Conservation (phyloP, 129 eudicot genomes). For the Flaveria trinervia region DNA sequence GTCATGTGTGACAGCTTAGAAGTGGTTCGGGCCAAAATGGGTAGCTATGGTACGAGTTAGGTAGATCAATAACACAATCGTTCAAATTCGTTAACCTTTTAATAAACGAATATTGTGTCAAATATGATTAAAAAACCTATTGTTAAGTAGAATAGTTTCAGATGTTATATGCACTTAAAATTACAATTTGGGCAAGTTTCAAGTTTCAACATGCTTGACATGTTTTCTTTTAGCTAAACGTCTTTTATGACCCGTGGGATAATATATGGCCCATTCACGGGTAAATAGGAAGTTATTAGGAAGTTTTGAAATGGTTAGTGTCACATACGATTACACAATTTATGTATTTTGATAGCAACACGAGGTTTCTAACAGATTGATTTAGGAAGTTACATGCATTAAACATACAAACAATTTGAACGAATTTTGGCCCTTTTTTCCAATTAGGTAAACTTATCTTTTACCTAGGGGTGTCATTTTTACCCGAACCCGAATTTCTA, state of each 20-base stretch:
- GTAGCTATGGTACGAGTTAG: neutral
- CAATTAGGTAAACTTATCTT: neutral
- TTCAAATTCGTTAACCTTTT: neutral
- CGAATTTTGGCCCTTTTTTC: slow-evolving; percentile 10
- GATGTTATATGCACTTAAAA: neutral
- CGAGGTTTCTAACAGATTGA: neutral
- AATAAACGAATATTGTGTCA: neutral
- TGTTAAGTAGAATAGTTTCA: too few relatives aligned
- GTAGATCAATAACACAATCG: neutral
- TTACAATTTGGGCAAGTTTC: neutral
- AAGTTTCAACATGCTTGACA: too few relatives aligned
- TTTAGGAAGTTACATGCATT: neutral
- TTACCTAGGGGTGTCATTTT: neutral
- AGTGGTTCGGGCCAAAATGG: slow-evolving; percentile 1
- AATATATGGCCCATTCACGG: too few relatives aligned
- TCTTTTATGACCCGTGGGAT: too few relatives aligned
- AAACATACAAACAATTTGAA: neutral
- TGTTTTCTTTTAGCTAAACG: too few relatives aligned
- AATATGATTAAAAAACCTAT: too few relatives aligned
- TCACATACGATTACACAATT: neutral
- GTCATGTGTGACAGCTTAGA: neutral
- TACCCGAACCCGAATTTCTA: too few relatives aligned
- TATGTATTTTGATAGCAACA: neutral
- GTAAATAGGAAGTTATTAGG: too few relatives aligned
- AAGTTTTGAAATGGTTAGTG: too few relatives aligned